phyloP scores from a whole-genome alignment of 805 yeast species.

The Starmerella geochares region DNA sequence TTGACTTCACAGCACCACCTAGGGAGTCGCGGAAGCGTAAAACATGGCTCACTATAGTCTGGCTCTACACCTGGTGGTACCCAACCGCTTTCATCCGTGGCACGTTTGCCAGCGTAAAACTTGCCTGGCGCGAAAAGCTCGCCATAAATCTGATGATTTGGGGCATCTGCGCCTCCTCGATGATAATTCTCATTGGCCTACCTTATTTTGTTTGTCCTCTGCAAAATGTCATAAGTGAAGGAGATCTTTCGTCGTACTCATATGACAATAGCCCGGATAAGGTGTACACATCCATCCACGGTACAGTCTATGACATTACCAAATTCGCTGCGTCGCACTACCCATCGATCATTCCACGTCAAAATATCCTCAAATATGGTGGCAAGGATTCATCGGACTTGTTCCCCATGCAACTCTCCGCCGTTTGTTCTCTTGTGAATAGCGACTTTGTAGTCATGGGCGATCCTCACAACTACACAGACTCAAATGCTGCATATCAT shows the following conservation, averaged over 20 bases:
- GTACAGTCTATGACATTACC: constrained; percentile 35
- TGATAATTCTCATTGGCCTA: constrained; percentile 33
- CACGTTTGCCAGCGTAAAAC: constrained; percentile 32
- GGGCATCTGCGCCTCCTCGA: constrained; percentile 32
- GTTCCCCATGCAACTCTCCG: constrained; percentile 36
- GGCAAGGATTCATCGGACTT: constrained; percentile 32
- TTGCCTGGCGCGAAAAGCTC: constrained; percentile 38
- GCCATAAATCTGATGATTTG: constrained; percentile 37
- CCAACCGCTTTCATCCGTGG: constrained; percentile 33
- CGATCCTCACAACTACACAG: constrained; percentile 33
- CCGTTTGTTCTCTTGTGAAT: constrained; percentile 32
- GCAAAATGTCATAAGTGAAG: constrained; percentile 32
- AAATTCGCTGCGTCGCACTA: constrained; percentile 34
- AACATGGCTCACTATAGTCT: constrained; percentile 34
- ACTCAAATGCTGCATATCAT: constrained; percentile 34
- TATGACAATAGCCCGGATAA: constrained; percentile 28
- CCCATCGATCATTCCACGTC: constrained; percentile 33
- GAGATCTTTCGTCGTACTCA: constrained; percentile 31
- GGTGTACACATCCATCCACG: constrained; percentile 33
- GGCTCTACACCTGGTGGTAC: constrained; percentile 35
- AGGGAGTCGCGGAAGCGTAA: constrained; percentile 28
- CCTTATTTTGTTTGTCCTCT: constrained; percentile 36
- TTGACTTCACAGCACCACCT: constrained; percentile 27
- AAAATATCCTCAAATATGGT: constrained; percentile 32
- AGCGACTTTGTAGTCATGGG: constrained; percentile 29